Conservation (phyloP, 1,139 yeast genomes). For the Magnusiomyces paraingens region DNA sequence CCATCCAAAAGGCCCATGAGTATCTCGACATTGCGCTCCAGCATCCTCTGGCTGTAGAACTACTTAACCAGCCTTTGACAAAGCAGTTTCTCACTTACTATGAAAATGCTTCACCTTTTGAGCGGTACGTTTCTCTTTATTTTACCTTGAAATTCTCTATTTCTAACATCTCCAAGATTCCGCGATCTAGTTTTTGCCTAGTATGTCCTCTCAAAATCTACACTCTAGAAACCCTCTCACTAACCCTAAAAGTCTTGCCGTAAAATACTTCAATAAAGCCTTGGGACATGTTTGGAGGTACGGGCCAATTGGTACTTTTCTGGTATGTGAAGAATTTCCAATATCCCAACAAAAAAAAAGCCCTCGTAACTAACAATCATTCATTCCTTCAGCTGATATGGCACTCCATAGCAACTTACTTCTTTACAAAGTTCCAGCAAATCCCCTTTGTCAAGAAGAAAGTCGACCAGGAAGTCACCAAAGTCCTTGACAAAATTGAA, state of each 20-base stretch:
- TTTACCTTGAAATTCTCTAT: background rate
- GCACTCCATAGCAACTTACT: conserved; percentile 9
- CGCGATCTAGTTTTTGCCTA: conserved; percentile 23
- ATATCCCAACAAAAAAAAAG: no score
- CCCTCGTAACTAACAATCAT: background rate
- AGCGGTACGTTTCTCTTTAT: conserved; percentile 15
- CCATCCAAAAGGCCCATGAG: no score
- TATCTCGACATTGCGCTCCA: background rate
- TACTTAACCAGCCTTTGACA: no score
- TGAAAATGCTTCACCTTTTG: conserved; percentile 17
- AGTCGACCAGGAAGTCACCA: conserved; percentile 54
- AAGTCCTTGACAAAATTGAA: conserved; percentile 47
- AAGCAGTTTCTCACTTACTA: conserved; percentile 13
- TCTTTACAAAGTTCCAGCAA: conserved; percentile 19
- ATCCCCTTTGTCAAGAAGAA: conserved; percentile 49
- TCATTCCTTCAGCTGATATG: conserved; percentile 5
- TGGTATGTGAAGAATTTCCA: conserved; percentile 3
- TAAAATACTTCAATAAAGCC: conserved; percentile 17
- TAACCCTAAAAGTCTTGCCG: conserved; percentile 11
- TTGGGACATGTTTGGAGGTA: conserved; percentile 17
- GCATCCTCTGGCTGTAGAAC: background rate
- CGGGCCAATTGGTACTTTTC: conserved; percentile 15
- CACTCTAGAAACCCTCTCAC: background rate
- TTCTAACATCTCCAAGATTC: conserved; percentile 12
- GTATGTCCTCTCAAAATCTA: conserved; percentile 14